These are phyloP conservation scores for Lactuca saligna DNA, from an alignment of 129 eudicot genomes.

Conservation along the genomic window DNA sequence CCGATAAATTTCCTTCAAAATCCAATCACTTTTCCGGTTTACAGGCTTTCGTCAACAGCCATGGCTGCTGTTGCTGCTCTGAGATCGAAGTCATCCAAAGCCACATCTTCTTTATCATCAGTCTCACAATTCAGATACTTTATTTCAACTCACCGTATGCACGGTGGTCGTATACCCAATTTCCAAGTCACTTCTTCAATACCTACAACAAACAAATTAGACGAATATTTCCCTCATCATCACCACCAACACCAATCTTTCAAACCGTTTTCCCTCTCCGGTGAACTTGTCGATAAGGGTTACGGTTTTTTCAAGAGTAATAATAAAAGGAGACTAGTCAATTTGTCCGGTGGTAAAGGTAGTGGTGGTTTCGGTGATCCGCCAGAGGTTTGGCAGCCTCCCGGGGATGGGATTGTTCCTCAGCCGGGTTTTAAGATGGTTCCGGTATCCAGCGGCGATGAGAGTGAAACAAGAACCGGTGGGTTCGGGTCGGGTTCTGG, in stretches of 20 bases:
- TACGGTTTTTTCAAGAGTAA: conserved; percentile 24
- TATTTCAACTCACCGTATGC: conserved; percentile 43
- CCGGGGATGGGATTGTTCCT: conserved; percentile 68
- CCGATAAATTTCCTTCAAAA: background rate
- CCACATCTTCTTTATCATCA: conserved; percentile 42
- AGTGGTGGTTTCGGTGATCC: conserved; percentile 66
- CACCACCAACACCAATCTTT: conserved; percentile 39
- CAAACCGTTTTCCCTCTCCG: conserved; percentile 49
- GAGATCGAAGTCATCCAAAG: conserved; percentile 75
- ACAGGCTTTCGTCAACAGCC: conserved; percentile 15
- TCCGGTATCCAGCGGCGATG: conserved; percentile 37
- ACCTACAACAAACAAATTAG: conserved; percentile 33
- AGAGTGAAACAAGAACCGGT: conserved; percentile 34
- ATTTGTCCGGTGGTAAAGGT: conserved; percentile 30
- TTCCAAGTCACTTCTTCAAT: conserved; percentile 40
- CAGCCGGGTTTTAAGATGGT: conserved; percentile 55
- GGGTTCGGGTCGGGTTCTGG: conserved; percentile 54
- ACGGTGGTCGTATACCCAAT: conserved; percentile 49
- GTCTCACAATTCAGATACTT: conserved; percentile 75
- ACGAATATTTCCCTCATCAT: conserved; percentile 31
- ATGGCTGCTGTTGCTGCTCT: conserved; percentile 87
- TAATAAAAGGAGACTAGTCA: conserved; percentile 34
- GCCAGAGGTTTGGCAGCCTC: conserved; percentile 99
- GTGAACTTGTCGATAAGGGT: conserved; percentile 39
- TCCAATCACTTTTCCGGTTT: conserved; percentile 6